Conservation (phyloP, 2,329 filamentous ascomycete species). For the Calonectria honghensis region DNA sequence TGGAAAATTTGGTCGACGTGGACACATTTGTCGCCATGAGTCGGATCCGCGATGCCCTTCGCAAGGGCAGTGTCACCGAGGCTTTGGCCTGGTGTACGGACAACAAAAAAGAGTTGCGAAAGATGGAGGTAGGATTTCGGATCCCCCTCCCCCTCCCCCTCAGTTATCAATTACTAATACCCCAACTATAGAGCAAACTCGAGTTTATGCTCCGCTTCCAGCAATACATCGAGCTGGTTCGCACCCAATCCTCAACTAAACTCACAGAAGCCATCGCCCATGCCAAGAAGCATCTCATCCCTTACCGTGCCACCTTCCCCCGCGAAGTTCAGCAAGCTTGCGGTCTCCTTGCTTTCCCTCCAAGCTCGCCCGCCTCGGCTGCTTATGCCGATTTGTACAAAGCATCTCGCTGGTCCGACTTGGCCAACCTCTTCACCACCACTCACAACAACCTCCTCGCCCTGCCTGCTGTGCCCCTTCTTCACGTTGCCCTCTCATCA, state of each 20-base stretch:
- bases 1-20: constrained; percentile 89
- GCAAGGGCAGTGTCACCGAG: constrained; percentile 82
- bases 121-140: constrained; percentile 79
- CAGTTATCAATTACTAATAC: constrained; percentile 11
- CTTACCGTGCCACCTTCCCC: constrained; percentile 81
- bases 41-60: constrained; percentile 83
- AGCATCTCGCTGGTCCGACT: constrained; percentile 81
- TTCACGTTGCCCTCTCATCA: constrained; percentile 92
- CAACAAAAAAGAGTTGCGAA: constrained; percentile 93
- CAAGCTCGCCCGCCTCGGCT: constrained; percentile 64
- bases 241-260: constrained; percentile 78
- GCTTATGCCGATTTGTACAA: constrained; percentile 80
- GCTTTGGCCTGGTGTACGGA: constrained; percentile 94
- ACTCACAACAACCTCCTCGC: constrained; percentile 92
- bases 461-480: constrained; percentile 86
- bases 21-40: constrained; percentile 91
- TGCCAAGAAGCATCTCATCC: constrained; percentile 86
- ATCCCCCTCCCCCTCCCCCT: background rate
- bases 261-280: constrained; percentile 86
- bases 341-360: constrained; percentile 85
- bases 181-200: constrained; percentile 79
- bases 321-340: constrained; percentile 83
- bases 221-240: constrained; percentile 94
- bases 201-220: constrained; percentile 96
- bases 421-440: constrained; percentile 86